Evolutionary conservation across 2,329 filamentous ascomycete genomes (phyloP).

Genomic region (Neofusicoccum parvum): DNA sequence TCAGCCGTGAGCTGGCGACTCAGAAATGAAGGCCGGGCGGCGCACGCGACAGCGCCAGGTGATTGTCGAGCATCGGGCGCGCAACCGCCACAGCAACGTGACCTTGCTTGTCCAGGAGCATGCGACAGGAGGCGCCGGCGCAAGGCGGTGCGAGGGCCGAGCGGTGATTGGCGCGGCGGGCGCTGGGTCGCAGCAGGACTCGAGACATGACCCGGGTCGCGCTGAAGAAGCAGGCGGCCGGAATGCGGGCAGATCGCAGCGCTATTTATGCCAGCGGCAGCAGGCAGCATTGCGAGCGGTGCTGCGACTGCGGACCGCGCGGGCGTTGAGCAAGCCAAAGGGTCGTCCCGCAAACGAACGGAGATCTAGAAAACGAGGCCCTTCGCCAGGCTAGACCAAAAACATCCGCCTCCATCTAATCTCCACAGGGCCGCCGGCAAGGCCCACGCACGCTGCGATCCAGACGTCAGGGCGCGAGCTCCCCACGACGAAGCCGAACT

Average conservation of each 20-base stretch:
- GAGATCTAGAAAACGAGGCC: slow-evolving; percentile 12
- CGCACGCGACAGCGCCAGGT: slow-evolving; percentile 16
- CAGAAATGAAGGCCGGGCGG: neutral
- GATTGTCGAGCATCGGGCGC: slow-evolving; percentile 11
- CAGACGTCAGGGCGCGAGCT: slow-evolving; percentile 17
- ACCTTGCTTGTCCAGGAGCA: slow-evolving; percentile 13
- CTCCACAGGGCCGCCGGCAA: slow-evolving; percentile 14
- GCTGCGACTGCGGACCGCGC: neutral
- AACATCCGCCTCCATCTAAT: slow-evolving; percentile 11
- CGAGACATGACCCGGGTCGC: slow-evolving; percentile 16
- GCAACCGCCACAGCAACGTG: slow-evolving; percentile 14
- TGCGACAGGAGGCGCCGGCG: slow-evolving; percentile 18
- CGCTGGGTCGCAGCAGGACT: slow-evolving; percentile 2
- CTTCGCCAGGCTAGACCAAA: slow-evolving; percentile 12
- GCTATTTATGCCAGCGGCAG: neutral
- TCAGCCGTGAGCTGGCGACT: neutral
- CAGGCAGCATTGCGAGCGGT: neutral
- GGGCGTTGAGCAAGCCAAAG: slow-evolving; percentile 7
- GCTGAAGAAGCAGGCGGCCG: slow-evolving; percentile 8
- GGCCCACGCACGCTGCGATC: slow-evolving; percentile 6
- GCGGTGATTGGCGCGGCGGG: slow-evolving; percentile 10
- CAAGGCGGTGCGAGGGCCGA: slow-evolving; percentile 13
- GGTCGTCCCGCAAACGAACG: slow-evolving; percentile 18
- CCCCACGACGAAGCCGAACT: slow-evolving; percentile 3
- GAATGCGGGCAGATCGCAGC: slow-evolving; percentile 8